Conservation (phyloP, 257 asterid species). For the Hygrophila difformis region DNA sequence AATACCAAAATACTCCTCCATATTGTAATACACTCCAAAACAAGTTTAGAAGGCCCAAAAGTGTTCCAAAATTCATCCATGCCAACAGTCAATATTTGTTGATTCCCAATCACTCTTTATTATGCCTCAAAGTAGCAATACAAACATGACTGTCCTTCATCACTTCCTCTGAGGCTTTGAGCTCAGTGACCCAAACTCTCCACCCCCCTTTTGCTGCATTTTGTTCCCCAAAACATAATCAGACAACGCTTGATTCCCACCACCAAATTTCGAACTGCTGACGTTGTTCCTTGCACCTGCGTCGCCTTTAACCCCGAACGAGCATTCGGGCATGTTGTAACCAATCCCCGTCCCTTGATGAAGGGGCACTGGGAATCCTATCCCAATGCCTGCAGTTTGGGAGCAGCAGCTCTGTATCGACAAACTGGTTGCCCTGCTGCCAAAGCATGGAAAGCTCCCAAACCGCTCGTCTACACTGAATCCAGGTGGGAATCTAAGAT, state of each 20-base stretch:
- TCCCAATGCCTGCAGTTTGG: constrained; percentile 1
- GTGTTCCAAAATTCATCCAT: too few species aligned
- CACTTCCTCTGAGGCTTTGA: too few species aligned
- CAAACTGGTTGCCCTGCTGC: constrained; percentile 8
- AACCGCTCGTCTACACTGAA: constrained; percentile 7
- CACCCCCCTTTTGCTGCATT: not conserved
- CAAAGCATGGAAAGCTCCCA: constrained; percentile 11
- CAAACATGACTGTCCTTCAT: constrained; percentile 3
- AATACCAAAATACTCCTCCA: too few species aligned
- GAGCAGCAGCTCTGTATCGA: constrained; percentile 3
- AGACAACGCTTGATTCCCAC: constrained; percentile 16
- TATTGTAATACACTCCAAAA: too few species aligned
- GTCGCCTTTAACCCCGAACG: constrained; percentile 7
- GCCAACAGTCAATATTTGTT: not conserved
- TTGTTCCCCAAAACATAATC: constrained; percentile 12
- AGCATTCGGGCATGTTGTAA: constrained; percentile 8
- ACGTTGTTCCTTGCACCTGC: constrained; percentile 7
- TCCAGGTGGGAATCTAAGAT: constrained; percentile 16
- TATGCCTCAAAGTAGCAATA: constrained; percentile 6
- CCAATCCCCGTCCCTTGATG: constrained; percentile 13
- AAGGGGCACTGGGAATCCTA: constrained; percentile 15
- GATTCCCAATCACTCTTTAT: constrained; percentile 3
- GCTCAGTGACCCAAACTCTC: not conserved
- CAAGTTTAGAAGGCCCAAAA: too few species aligned
- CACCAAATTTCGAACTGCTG: constrained; percentile 1